Base-by-base conservation (phyloP, 169 alveolate genomes). In the Plasmodium ovale region DNA sequence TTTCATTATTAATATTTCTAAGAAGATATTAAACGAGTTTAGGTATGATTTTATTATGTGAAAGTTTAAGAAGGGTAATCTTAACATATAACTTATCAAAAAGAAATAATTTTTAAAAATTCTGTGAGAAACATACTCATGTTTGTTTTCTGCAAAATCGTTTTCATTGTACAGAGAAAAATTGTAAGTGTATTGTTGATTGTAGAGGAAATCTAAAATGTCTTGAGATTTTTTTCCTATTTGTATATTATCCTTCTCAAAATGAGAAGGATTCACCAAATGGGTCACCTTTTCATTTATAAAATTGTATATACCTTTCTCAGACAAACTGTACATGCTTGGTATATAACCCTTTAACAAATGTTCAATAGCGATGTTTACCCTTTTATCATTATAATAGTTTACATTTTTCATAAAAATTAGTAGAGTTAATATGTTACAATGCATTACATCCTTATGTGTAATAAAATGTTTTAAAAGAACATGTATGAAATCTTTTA, bases 121-220 rank as follows among this genome's bases (percentile, higher is more conserved):
- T 59, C 33, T 79, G 12, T 79, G 47, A 19, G 60, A 35, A 65
- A 69, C 37, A 70, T 51, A 42, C 14, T 65, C 54, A 59, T 33
- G 31, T 19, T 79, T 79, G 51, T 79, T 67, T 49, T 69, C 54
- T 37, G 47, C 47, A 51, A 56, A 69, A 2, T n/a, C 58, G 29
- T 62, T 56, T 29, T 79, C 89, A 51, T 79, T 82, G 37, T 64
- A 79, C 5, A 79, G 12, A 33, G 14, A 10, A 65, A 79, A 65
- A 59, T 79, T 79, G 27, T 79, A 79, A 7, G 82, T 79, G 39
- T 79, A 79, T 6, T 79, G 31, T 69, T 79, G 89, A 39, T 62
- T 39, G 42, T 64, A 79, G 25, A 79, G 10, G 10, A 79, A 64
- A 3, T 67, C 54, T 25, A 79, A 70, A 44, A 69, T 51, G 31